phyloP scores from a whole-genome alignment of 208 protist species.

The Leishmania gerbilli region DNA sequence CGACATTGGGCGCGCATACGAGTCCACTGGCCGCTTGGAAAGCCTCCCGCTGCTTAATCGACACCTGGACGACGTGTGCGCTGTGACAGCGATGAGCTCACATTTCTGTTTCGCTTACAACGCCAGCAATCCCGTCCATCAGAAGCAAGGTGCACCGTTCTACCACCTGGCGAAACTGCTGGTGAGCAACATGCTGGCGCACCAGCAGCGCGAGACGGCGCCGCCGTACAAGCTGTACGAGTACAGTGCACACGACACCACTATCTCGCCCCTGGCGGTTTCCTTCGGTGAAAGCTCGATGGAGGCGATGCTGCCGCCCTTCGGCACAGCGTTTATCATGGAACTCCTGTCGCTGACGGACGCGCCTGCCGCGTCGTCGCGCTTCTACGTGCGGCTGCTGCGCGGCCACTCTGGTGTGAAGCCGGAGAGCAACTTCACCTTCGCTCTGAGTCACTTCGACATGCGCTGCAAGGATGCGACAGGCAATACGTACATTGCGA shows the following conservation, averaged over 20 bases:
- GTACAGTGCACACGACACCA: slow-evolving; percentile 82
- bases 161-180: slow-evolving; percentile 51
- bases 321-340: slow-evolving; percentile 55
- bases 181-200: slow-evolving; percentile 41
- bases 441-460: slow-evolving; percentile 34
- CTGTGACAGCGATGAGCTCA: slow-evolving; percentile 28
- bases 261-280: slow-evolving; percentile 48
- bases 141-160: slow-evolving; percentile 52
- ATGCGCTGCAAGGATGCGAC: slow-evolving; percentile 50
- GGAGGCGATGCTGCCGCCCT: slow-evolving; percentile 62
- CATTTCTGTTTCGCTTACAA: slow-evolving; percentile 52
- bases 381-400: slow-evolving; percentile 50
- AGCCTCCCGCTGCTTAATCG: slow-evolving; percentile 26
- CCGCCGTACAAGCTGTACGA: slow-evolving; percentile 53
- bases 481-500: slow-evolving; percentile 37
- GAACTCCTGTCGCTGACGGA: slow-evolving; percentile 46
- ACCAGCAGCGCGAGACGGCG: slow-evolving; percentile 24
- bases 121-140: slow-evolving; percentile 34
- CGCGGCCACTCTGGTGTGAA: slow-evolving; percentile 56
- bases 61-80: slow-evolving; percentile 42
- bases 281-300: slow-evolving; percentile 48
- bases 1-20: slow-evolving; percentile 59
- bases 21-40: slow-evolving; percentile 35
- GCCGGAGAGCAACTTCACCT: slow-evolving; percentile 38
- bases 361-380: neutral